These are phyloP conservation scores for Populus hybrid DNA, from an alignment of 441 rosid species.

Conservation along the genomic window DNA sequence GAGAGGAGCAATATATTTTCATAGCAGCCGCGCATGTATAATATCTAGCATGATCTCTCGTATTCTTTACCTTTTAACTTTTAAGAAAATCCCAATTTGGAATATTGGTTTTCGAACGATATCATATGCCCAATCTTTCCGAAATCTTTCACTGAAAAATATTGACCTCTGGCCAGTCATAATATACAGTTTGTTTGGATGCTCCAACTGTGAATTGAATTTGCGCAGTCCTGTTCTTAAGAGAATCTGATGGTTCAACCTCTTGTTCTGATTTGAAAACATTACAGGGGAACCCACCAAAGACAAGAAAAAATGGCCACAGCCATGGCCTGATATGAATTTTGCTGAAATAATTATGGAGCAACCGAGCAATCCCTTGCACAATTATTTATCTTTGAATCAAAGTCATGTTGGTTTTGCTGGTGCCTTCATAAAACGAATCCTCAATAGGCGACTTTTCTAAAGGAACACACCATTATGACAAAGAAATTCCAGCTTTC, in stretches of 20 bases:
- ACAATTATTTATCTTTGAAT: constrained; percentile 33
- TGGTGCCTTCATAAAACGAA: constrained; percentile 16
- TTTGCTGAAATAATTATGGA: constrained; percentile 13
- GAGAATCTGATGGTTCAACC: constrained; percentile 11
- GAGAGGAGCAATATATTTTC: constrained; percentile 7
- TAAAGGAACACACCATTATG: constrained; percentile 32
- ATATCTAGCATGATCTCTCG: background rate
- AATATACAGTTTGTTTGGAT: constrained; percentile 16
- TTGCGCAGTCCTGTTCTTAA: background rate
- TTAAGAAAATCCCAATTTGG: constrained; percentile 14
- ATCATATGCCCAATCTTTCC: constrained; percentile 4
- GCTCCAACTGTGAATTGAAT: constrained; percentile 11
- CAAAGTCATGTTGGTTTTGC: constrained; percentile 23
- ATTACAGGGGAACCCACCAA: constrained; percentile 14
- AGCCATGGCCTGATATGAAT: constrained; percentile 18
- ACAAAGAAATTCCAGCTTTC: constrained; percentile 30
- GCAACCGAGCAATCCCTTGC: constrained; percentile 23
- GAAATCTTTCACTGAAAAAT: constrained; percentile 6
- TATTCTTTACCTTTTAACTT: background rate
- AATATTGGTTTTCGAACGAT: constrained; percentile 24
- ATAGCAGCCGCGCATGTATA: background rate
- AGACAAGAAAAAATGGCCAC: background rate
- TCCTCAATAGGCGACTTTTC: constrained; percentile 19
- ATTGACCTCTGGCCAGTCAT: constrained; percentile 5
- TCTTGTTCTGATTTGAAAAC: constrained; percentile 12